These are phyloP conservation scores for Hypoxylon sp. DNA, from an alignment of 2,329 filamentous ascomycete genomes.

Conservation along the genomic window DNA sequence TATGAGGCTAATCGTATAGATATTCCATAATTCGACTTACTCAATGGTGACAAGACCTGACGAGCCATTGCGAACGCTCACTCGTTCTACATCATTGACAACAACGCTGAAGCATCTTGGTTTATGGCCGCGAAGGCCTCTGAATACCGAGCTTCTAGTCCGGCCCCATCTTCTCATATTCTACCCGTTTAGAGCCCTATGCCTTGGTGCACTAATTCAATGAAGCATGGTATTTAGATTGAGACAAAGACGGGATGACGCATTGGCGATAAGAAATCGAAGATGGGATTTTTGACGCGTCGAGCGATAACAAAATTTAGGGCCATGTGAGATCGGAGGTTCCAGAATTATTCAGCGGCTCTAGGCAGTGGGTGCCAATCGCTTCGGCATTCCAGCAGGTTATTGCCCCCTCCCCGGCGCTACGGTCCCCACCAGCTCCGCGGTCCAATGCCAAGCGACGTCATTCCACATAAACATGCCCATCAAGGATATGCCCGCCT, in stretches of 20 bases:
- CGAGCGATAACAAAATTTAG: slow-evolving; percentile 24
- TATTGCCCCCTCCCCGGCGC: slow-evolving; percentile 4
- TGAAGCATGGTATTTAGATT: not conserved
- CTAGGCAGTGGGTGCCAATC: slow-evolving; percentile 22
- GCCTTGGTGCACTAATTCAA: slow-evolving; percentile 6
- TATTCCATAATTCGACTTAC: slow-evolving; percentile 55
- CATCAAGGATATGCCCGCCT: slow-evolving; percentile 33
- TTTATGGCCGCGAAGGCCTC: slow-evolving; percentile 32
- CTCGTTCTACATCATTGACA: slow-evolving; percentile 56
- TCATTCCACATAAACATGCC: slow-evolving; percentile 39
- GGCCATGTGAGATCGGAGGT: slow-evolving; percentile 14
- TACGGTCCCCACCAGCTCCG: slow-evolving; percentile 13
- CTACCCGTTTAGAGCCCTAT: not conserved
- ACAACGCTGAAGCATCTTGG: slow-evolving; percentile 45
- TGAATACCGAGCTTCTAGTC: slow-evolving; percentile 29
- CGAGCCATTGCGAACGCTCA: slow-evolving; percentile 64
- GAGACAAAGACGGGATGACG: not conserved
- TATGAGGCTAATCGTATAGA: not conserved
- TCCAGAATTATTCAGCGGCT: slow-evolving; percentile 9
- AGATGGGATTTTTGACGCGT: slow-evolving; percentile 19
- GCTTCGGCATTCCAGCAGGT: slow-evolving; percentile 24
- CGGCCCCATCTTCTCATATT: slow-evolving; percentile 46
- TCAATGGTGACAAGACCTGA: slow-evolving; percentile 66
- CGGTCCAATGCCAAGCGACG: slow-evolving; percentile 47
- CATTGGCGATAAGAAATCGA: slow-evolving; percentile 1